Percentiles rank a stretch among this genome's conserved stretches.
These are phyloP conservation scores for Saccharomyces eubayanus DNA, from an alignment of 805 yeast species.

Conservation along the genomic window DNA sequence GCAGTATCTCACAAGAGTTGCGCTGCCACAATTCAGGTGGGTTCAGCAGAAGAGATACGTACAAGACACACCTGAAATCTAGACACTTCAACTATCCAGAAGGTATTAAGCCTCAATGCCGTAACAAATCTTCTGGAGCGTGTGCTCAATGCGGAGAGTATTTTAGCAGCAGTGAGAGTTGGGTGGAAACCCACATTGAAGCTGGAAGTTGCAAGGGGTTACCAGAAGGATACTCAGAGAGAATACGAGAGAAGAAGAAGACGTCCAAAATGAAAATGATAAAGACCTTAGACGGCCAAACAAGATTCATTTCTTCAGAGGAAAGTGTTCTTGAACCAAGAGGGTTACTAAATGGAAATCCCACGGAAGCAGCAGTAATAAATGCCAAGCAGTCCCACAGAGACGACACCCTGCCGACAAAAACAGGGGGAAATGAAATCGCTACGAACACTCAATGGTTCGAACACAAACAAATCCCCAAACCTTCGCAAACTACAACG, in stretches of 20 bases:
- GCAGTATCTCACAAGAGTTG: constrained; percentile 22
- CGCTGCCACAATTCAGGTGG: constrained; percentile 51
- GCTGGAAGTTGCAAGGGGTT: constrained; percentile 54
- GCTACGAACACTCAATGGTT: not conserved
- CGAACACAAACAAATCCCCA: not conserved
- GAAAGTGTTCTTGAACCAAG: constrained; percentile 12
- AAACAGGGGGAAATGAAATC: not conserved
- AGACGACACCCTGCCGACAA: not conserved
- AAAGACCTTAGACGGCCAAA: constrained; percentile 23
- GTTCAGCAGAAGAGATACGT: constrained; percentile 85
- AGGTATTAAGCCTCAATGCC: constrained; percentile 64
- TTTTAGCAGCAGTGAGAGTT: constrained; percentile 52
- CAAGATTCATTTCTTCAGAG: constrained; percentile 30
- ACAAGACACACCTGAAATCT: constrained; percentile 83
- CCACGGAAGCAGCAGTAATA: not conserved
- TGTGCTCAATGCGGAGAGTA: constrained; percentile 73
- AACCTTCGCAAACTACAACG: not conserved
- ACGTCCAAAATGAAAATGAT: constrained; percentile 24
- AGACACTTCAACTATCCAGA: constrained; percentile 82
- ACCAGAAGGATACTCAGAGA: constrained; percentile 33
- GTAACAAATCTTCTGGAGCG: constrained; percentile 60
- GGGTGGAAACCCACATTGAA: constrained; percentile 83
- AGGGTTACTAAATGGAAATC: not conserved
- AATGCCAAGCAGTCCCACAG: not conserved
- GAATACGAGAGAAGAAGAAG: constrained; percentile 11